Percentiles rank a stretch among this genome's conserved stretches.
These are phyloP conservation scores for Saururus chinensis DNA, from an alignment of 164 flowering plant species.

Conservation along the genomic window DNA sequence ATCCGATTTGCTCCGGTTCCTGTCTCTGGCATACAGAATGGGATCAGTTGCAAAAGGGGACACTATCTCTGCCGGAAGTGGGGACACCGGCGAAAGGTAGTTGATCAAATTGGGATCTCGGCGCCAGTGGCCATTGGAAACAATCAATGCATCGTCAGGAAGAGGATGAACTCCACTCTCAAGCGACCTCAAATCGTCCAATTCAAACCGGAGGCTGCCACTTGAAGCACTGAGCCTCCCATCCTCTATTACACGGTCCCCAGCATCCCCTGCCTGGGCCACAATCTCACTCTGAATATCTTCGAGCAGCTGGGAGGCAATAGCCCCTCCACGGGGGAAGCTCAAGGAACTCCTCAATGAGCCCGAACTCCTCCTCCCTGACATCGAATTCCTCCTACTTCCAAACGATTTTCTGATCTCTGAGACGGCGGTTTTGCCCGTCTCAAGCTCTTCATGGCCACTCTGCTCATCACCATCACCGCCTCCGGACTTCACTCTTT, in stretches of 20 bases:
- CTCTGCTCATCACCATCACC: neutral
- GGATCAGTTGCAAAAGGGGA: neutral
- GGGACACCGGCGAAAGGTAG: neutral
- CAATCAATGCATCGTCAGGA: neutral
- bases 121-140: too few relatives aligned
- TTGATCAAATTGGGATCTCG: neutral
- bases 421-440: neutral
- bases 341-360: slow-evolving; percentile 1
- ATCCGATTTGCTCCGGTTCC: neutral
- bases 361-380: slow-evolving; percentile 1
- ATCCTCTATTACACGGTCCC: neutral
- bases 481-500: neutral
- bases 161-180: neutral
- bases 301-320: neutral
- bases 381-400: neutral
- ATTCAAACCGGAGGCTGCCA: neutral
- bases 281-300: neutral
- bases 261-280: neutral
- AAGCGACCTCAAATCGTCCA: neutral
- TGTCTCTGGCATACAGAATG: neutral
- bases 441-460: neutral
- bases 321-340: neutral
- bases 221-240: neutral
- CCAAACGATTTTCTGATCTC: neutral
- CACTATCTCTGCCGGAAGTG: neutral